These are phyloP conservation scores for Amaranthus palmeri DNA, from an alignment of 148 eudicot species.

Conservation along the genomic window DNA sequence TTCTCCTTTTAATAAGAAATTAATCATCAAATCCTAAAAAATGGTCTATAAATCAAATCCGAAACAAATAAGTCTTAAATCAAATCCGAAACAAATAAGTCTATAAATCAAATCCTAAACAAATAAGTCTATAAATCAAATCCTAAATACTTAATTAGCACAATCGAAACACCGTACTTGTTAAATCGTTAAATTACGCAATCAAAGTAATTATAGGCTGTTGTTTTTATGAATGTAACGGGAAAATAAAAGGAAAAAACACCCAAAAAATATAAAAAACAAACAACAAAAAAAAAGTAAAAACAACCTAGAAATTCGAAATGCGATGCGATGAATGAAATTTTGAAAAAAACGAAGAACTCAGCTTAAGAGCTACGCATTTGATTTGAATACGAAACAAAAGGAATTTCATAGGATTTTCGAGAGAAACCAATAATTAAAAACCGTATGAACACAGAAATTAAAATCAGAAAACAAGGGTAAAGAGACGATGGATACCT, in stretches of 20 bases:
- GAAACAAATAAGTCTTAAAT: background rate
- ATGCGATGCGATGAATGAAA: background rate
- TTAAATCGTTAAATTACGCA: background rate
- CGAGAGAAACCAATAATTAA: background rate
- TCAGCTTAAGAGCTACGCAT: conserved; percentile 12
- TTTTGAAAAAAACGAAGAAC: background rate
- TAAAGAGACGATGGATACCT: background rate
- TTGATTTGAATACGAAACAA: background rate
- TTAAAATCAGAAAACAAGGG: background rate
- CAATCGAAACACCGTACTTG: background rate
- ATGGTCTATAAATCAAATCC: background rate
- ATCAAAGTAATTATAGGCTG: background rate
- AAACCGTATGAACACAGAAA: background rate
- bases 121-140: background rate
- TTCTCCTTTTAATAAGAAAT: too few relatives aligned
- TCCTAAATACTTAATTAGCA: background rate
- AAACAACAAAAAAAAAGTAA: background rate
- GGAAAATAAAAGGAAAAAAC: too few relatives aligned
- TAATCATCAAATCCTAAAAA: background rate
- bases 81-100: background rate
- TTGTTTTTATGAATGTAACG: too few relatives aligned
- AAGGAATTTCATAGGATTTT: background rate
- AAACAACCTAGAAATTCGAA: background rate
- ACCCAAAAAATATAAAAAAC: background rate
- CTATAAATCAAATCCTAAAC: background rate